Evolutionary conservation across 2,329 filamentous ascomycete species (phyloP).

Genomic region (Fusarium mangiferae): DNA sequence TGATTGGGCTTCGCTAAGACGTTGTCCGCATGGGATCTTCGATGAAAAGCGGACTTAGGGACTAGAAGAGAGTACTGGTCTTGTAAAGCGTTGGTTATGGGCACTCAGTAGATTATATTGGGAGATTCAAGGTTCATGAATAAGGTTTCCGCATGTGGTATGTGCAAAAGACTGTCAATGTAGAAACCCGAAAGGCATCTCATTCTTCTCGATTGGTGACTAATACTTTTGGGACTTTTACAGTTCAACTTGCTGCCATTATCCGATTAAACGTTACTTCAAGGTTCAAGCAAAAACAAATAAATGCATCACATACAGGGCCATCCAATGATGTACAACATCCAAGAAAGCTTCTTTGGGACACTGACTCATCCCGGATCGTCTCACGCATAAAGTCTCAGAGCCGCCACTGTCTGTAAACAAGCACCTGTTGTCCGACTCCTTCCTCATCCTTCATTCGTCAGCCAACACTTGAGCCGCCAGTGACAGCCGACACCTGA

Average conservation of each 20-base stretch:
- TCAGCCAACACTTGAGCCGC: not conserved
- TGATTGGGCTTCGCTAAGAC: fast-evolving
- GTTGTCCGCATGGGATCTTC: fast-evolving
- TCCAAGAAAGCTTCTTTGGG: not conserved
- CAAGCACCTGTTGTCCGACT: not conserved
- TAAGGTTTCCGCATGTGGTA: not conserved
- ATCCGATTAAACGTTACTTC: fast-evolving
- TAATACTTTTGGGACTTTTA: fast-evolving
- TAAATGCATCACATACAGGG: not conserved
- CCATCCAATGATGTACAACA: not conserved
- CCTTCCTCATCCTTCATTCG: fast-evolving
- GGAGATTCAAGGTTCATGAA: fast-evolving
- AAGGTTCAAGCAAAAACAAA: not conserved
- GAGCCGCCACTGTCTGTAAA: fast-evolving
- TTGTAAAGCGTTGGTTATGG: fast-evolving
- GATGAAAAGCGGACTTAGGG: fast-evolving
- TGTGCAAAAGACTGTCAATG: not conserved
- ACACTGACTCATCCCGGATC: too few relatives aligned
- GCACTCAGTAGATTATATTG: not conserved
- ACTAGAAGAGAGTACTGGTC: fast-evolving
- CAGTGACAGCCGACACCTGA: not conserved
- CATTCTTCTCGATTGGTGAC: not conserved
- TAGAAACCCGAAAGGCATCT: not conserved
- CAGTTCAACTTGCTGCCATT: not conserved
- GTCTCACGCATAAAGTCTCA: fast-evolving